These are phyloP conservation scores for Backusella parvicylindrica DNA, from an alignment of 192 early-diverging fungal genomes.

Conservation along the genomic window DNA sequence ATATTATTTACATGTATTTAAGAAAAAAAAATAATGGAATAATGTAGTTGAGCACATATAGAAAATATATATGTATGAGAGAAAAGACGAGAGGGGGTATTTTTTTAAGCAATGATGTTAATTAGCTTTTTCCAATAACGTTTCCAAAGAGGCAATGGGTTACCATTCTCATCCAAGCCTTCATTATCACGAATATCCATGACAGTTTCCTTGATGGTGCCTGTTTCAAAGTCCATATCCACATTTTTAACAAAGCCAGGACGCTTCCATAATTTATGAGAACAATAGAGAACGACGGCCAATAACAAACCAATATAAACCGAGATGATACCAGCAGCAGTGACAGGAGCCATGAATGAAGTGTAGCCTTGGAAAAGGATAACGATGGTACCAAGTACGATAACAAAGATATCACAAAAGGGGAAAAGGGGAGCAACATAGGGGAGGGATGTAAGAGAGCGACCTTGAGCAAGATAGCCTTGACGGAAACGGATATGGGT, in stretches of 20 bases:
- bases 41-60: not conserved
- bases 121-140: not conserved
- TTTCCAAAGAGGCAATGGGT: slow-evolving; percentile 21
- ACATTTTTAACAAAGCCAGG: slow-evolving; percentile 48
- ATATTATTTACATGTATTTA: not conserved
- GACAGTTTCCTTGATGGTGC: slow-evolving; percentile 29
- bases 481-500: slow-evolving; percentile 84
- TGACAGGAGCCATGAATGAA: slow-evolving; percentile 51
- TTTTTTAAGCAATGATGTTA: slow-evolving; percentile 19
- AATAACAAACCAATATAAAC: slow-evolving; percentile 61
- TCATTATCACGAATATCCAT: slow-evolving; percentile 7
- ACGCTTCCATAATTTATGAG: slow-evolving; percentile 46
- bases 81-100: not conserved
- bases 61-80: not conserved
- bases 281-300: slow-evolving; percentile 56
- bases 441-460: slow-evolving; percentile 58
- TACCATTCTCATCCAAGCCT: not conserved
- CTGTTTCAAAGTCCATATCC: slow-evolving; percentile 62
- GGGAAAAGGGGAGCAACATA: slow-evolving; percentile 78
- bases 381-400: slow-evolving; percentile 57
- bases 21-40: not conserved
- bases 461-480: slow-evolving; percentile 69
- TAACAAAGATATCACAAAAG: slow-evolving; percentile 65
- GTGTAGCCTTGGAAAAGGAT: slow-evolving; percentile 57
- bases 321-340: slow-evolving; percentile 50